Conservation (phyloP, 169 alveolate species). For the Eimeria praecox region DNA sequence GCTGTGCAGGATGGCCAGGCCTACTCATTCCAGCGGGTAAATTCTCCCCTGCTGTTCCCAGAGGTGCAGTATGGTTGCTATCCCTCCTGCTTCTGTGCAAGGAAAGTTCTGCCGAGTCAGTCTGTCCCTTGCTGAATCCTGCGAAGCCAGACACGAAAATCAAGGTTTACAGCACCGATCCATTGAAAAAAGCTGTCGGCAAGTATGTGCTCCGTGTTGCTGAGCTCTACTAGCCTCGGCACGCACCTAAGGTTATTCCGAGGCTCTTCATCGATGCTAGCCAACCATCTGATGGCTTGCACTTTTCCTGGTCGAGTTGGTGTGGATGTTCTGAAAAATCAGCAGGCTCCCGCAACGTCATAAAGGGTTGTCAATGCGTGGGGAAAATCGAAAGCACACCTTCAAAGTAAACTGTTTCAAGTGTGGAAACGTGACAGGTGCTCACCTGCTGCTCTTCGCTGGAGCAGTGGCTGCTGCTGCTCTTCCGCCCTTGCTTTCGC, state of each 20-base stretch:
- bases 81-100: background rate
- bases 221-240: background rate
- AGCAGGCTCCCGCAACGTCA: background rate
- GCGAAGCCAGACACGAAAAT: background rate
- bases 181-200: background rate
- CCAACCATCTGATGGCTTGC: slow-evolving; percentile 66
- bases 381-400: background rate
- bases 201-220: background rate
- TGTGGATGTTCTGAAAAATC: slow-evolving; percentile 2
- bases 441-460: slow-evolving; percentile 7
- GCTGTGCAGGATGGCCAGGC: background rate
- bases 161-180: background rate
- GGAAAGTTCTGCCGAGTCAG: background rate
- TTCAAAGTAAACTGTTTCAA: background rate
- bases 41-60: background rate
- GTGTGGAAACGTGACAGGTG: background rate
- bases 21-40: background rate
- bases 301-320: background rate
- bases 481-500: slow-evolving; percentile 47
- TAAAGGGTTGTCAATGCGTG: background rate
- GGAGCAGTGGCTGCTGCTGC: background rate
- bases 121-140: slow-evolving; percentile 37
- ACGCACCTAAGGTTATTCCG: slow-evolving; percentile 28
- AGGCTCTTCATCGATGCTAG: slow-evolving; percentile 55
- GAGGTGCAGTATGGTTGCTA: slow-evolving; percentile 10